Evolutionary conservation across 2,329 filamentous ascomycete genomes (phyloP), one percentile per base, ranked within the genome.

Genomic region (Apiospora aurea): DNA sequence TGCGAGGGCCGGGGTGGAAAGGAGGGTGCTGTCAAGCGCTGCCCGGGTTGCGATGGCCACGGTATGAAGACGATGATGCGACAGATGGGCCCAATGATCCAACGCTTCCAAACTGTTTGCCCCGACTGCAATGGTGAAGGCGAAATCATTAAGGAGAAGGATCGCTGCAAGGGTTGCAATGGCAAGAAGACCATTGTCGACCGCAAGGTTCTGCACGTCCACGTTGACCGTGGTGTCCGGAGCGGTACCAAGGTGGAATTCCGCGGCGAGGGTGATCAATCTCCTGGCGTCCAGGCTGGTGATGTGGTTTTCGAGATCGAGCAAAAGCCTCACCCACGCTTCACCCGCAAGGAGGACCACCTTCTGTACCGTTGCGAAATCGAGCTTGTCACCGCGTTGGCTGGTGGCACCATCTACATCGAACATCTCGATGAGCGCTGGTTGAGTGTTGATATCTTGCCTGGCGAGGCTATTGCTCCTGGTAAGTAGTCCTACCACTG

Each of bases 61-160:
- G 96, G 96, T 84, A 97, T 98, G 94, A 98, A 98, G 93, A 98
- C 94, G 53, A 98, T 99, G 96, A 98, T 99, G 96, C 93, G 97
- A 82, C 96, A 99, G 86, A 98, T 99, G 95, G 96, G 96, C 69
- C 96, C 96, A 73, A 99, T 99, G 96, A 98, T 99, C 78, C 97
- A 99, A 87, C 94, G 96, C 72, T 99, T 99, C 91, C 96, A 99
- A 88, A 98, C 96, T 43, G 95, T 98, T 78, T 99, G 96, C 89
- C 94, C 95, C 41, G 97, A 99, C 85, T 99, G 96, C 83, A 96
- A 96, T 78, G 97, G 97, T 75, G 96, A 99, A 84, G 96, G 96
- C 73, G 96, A 99, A 87, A 95, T 93, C 76, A 96, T 99, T 83
- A 94, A 94, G 81, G 96, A 98, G 77, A 97, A 97, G 88, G 96